phyloP scores from a whole-genome alignment of 352 stramenopile species.

The Phytophthora aleatoria region DNA sequence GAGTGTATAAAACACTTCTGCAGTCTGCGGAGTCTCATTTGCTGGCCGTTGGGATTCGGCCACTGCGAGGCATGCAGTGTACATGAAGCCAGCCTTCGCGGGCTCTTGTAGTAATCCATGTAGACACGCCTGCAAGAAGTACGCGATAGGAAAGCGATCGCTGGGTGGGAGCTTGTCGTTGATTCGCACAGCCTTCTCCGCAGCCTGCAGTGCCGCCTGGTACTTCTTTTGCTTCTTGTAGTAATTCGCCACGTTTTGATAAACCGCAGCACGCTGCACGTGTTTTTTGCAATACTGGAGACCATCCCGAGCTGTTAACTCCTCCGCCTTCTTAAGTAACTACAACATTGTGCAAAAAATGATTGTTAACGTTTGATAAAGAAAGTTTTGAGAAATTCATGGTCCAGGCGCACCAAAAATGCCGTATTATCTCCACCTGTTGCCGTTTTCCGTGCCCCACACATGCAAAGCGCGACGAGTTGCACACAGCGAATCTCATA shows the following conservation, averaged over 20 bases:
- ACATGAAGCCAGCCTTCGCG: conserved; percentile 68
- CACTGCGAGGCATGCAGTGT: conserved; percentile 56
- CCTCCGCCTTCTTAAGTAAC: conserved; percentile 71
- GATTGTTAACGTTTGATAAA: not conserved
- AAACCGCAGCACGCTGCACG: conserved; percentile 61
- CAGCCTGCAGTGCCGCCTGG: conserved; percentile 61
- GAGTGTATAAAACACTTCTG: conserved; percentile 56
- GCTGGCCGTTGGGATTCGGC: conserved; percentile 41
- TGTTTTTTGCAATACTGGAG: conserved; percentile 72
- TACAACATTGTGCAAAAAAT: conserved; percentile 18
- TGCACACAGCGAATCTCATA: conserved; percentile 81
- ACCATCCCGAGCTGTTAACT: conserved; percentile 58
- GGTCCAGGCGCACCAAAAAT: conserved; percentile 49
- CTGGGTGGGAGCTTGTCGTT: conserved; percentile 57
- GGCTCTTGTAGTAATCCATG: conserved; percentile 61
- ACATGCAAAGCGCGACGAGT: conserved; percentile 71
- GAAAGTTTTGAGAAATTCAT: not conserved
- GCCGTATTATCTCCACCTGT: conserved; percentile 54
- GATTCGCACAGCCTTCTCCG: conserved; percentile 62
- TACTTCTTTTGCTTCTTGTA: conserved; percentile 85
- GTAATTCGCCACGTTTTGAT: conserved; percentile 68
- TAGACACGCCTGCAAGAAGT: conserved; percentile 64
- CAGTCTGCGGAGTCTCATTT: conserved; percentile 24
- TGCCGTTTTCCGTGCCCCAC: conserved; percentile 56
- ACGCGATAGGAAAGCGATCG: conserved; percentile 65